Percentiles rank a stretch among this genome's conserved stretches.
phyloP scores from a whole-genome alignment of 441 rosid species.

The Heliophila coronopifolia region DNA sequence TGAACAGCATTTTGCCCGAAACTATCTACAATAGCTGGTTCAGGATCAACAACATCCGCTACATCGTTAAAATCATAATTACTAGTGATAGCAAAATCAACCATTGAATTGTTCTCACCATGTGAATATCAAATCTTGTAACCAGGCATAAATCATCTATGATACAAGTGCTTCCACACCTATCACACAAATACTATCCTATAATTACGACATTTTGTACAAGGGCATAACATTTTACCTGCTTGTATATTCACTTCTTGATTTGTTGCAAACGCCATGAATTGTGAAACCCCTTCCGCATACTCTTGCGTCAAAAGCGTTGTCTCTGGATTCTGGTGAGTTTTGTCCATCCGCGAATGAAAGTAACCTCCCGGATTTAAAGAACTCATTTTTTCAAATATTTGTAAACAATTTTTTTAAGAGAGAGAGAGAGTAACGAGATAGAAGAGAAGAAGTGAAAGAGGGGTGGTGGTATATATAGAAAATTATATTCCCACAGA shows the following conservation, averaged over 20 bases:
- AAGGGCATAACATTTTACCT: neutral
- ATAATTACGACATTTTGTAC: neutral
- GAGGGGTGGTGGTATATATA: no score
- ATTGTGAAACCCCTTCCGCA: neutral
- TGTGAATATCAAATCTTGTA: neutral
- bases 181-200: neutral
- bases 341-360: no score
- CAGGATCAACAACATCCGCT: neutral
- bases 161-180: neutral
- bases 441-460: no score
- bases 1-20: no score
- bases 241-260: neutral
- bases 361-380: no score
- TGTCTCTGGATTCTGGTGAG: neutral
- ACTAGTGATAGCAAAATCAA: neutral
- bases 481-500: no score
- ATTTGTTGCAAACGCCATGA: neutral
- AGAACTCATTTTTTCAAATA: no score
- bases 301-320: neutral
- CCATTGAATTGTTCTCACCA: neutral
- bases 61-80: neutral
- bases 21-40: neutral
- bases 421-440: no score
- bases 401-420: no score
- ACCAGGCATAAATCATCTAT: neutral